These are phyloP conservation scores for Gloeostereum incarnatum DNA, from an alignment of 768 basidiomycete species.

Conservation along the genomic window DNA sequence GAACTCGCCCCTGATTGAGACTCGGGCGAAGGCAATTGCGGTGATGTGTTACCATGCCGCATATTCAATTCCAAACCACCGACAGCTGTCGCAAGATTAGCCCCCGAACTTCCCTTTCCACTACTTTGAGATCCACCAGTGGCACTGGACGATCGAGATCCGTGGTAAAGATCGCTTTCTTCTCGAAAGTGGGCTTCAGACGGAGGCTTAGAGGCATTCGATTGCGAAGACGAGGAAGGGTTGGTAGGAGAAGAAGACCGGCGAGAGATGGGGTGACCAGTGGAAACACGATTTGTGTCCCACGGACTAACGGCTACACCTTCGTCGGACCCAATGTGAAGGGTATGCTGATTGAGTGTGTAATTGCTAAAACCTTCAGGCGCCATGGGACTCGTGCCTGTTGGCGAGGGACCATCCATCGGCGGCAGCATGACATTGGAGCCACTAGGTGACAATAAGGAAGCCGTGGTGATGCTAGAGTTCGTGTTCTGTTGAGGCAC, in stretches of 20 bases:
- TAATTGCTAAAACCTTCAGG: too few species aligned
- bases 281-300: too few species aligned
- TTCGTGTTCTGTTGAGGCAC: constrained; percentile 26
- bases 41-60: constrained; percentile 48
- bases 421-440: constrained; percentile 12
- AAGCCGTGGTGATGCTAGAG: background rate
- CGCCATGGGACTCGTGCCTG: constrained; percentile 8
- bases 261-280: too few species aligned
- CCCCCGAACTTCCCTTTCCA: constrained; percentile 6
- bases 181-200: background rate
- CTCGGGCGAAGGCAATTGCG: constrained; percentile 69
- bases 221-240: constrained; percentile 17
- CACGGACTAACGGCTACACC: constrained; percentile 28
- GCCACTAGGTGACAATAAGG: constrained; percentile 1
- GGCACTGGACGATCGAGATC: constrained; percentile 23
- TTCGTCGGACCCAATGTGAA: constrained; percentile 15
- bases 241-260: constrained; percentile 4
- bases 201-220: background rate
- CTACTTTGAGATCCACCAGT: constrained; percentile 15
- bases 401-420: background rate
- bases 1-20: constrained; percentile 55
- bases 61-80: constrained; percentile 46
- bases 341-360: constrained; percentile 2
- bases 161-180: constrained; percentile 2
- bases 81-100: constrained; percentile 21